phyloP scores from a whole-genome alignment of 495 filamentous ascomycete species.

The Echria macrotheca region DNA sequence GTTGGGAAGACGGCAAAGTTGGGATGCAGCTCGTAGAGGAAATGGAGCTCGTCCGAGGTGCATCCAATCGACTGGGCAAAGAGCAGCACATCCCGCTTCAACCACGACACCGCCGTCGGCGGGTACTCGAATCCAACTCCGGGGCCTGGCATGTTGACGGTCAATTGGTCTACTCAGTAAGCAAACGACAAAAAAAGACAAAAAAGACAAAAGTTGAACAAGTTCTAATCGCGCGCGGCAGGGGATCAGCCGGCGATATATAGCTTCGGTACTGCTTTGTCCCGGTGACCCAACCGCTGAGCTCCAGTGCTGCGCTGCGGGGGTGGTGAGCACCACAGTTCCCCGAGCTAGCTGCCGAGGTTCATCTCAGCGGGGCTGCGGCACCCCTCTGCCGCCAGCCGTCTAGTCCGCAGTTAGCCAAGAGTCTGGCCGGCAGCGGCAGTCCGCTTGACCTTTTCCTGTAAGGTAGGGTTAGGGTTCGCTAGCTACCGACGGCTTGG shows the following conservation, averaged over 20 bases:
- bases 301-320: not conserved
- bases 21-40: slow-evolving; percentile 83
- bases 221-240: too few relatives aligned
- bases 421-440: too few relatives aligned
- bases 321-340: not conserved
- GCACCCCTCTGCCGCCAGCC: too few relatives aligned
- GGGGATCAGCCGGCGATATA: not conserved
- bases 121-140: slow-evolving; percentile 79
- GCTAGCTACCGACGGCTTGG: too few relatives aligned
- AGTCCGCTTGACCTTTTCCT: too few relatives aligned
- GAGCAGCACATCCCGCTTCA: slow-evolving; percentile 78
- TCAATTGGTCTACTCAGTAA: too few relatives aligned
- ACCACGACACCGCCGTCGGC: slow-evolving; percentile 66
- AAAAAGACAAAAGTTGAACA: not conserved
- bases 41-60: slow-evolving; percentile 81
- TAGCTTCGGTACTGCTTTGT: too few relatives aligned
- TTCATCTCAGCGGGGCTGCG: not conserved
- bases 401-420: too few relatives aligned
- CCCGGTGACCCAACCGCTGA: not conserved
- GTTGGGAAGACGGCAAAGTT: slow-evolving; percentile 81
- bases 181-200: not conserved
- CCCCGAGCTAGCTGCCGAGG: not conserved
- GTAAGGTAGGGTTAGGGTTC: too few relatives aligned
- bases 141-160: slow-evolving; percentile 48
- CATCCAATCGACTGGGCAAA: slow-evolving; percentile 85